Conservation (phyloP, 2,329 filamentous ascomycete species). For the Drechslerella dactyloides region DNA sequence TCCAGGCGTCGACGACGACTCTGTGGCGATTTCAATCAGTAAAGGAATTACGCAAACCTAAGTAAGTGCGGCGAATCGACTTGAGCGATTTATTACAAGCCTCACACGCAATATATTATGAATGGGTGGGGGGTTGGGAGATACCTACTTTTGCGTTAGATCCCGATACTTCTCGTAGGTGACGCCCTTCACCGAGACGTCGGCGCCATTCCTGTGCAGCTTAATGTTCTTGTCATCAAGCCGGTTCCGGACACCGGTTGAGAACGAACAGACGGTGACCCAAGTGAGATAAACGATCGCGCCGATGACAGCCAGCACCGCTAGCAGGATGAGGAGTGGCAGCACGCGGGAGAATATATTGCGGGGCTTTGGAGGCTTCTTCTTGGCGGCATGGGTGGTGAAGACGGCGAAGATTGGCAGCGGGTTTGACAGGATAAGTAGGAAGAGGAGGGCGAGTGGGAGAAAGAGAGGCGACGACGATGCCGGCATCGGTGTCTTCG, state of each 20-base stretch:
- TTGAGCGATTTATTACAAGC: neutral
- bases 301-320: slow-evolving; percentile 26
- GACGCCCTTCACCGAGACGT: slow-evolving; percentile 36
- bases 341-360: slow-evolving; percentile 25
- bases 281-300: slow-evolving; percentile 36
- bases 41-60: neutral
- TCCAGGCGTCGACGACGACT: slow-evolving; percentile 41
- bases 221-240: slow-evolving; percentile 31
- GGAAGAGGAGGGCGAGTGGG: slow-evolving; percentile 10
- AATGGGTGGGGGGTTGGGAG: neutral
- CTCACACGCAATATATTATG: neutral
- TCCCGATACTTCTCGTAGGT: slow-evolving; percentile 46
- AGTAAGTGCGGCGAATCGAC: neutral
- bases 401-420: slow-evolving; percentile 15
- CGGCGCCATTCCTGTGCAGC: slow-evolving; percentile 28
- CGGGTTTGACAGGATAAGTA: slow-evolving; percentile 12
- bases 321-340: slow-evolving; percentile 22
- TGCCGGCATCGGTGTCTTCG: neutral
- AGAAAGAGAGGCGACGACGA: neutral
- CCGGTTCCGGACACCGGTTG: slow-evolving; percentile 12
- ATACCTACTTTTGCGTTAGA: slow-evolving; percentile 40
- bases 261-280: slow-evolving; percentile 18
- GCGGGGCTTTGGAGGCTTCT: slow-evolving; percentile 18
- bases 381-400: slow-evolving; percentile 7
- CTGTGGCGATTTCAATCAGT: slow-evolving; percentile 10